Conservation (phyloP, 352 stramenopile genomes). For the Phytophthora sp. region DNA sequence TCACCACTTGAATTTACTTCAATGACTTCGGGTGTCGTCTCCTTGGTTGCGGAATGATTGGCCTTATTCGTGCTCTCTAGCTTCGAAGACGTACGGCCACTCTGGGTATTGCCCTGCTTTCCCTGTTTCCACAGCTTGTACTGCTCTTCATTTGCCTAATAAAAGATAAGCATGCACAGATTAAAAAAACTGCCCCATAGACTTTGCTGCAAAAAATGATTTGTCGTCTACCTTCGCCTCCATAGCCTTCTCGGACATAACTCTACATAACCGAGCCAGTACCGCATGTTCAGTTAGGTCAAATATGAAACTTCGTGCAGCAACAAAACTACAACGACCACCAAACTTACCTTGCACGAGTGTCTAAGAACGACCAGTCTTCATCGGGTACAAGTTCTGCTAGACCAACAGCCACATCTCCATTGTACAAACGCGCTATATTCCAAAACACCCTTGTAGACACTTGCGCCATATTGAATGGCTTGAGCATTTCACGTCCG, state of each 20-base stretch:
- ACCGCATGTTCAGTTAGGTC: slow-evolving; percentile 8
- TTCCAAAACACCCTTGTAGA: slow-evolving; percentile 89
- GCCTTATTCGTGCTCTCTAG: slow-evolving; percentile 5
- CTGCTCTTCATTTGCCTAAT: slow-evolving; percentile 70
- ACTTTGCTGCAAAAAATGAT: background rate
- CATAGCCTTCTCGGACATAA: slow-evolving; percentile 79
- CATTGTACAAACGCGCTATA: slow-evolving; percentile 78
- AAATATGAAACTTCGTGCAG: background rate
- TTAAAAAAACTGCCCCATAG: background rate
- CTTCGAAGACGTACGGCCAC: slow-evolving; percentile 1
- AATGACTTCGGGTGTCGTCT: slow-evolving; percentile 28
- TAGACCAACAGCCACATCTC: slow-evolving; percentile 70
- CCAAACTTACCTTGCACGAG: slow-evolving; percentile 55
- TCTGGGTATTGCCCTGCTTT: slow-evolving; percentile 19
- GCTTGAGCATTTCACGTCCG: slow-evolving; percentile 88
- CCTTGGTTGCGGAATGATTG: slow-evolving; percentile 18
- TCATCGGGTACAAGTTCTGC: slow-evolving; percentile 74
- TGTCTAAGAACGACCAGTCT: slow-evolving; percentile 87
- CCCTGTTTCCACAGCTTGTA: slow-evolving; percentile 74
- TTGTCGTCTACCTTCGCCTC: slow-evolving; percentile 65
- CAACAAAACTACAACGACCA: background rate
- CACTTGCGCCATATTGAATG: slow-evolving; percentile 90
- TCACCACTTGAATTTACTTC: slow-evolving; percentile 22
- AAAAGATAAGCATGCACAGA: background rate
- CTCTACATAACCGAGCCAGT: slow-evolving; percentile 38